phyloP scores from a whole-genome alignment of 768 basidiomycete species.

The Suillus ampliporus region DNA sequence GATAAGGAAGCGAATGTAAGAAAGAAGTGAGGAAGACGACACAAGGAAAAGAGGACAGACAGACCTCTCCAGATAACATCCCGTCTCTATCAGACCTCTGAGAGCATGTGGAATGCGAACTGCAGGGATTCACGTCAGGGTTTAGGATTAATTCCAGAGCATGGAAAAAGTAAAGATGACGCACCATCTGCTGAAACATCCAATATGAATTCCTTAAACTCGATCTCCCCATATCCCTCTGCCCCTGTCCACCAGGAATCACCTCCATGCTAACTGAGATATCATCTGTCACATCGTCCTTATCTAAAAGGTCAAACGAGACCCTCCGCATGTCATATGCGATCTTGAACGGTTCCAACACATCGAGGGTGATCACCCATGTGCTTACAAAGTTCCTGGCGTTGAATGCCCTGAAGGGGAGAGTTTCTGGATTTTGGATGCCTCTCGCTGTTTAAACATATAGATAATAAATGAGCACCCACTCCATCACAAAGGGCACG shows the following conservation, averaged over 20 bases:
- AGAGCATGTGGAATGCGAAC: conserved; percentile 10
- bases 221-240: conserved; percentile 1
- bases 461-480: too few relatives aligned
- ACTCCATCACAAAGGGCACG: not conserved
- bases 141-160: too few relatives aligned
- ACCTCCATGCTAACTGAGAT: conserved; percentile 6
- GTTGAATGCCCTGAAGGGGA: conserved; percentile 10
- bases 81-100: conserved; percentile 9
- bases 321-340: conserved; percentile 7
- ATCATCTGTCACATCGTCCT: conserved; percentile 5
- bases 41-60: not conserved
- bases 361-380: conserved; percentile 14
- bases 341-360: conserved; percentile 10
- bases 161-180: not conserved
- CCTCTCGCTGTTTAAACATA: conserved; percentile 2
- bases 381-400: conserved; percentile 13
- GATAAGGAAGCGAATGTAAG: too few relatives aligned
- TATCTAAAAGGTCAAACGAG: conserved; percentile 4
- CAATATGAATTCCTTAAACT: conserved; percentile 11
- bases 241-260: not conserved
- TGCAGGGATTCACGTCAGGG: not conserved
- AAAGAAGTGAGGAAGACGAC: too few relatives aligned
- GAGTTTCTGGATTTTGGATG: conserved; percentile 4
- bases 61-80: conserved; percentile 11
- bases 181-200: conserved; percentile 13